Evolutionary conservation across 192 early-diverging fungal species (phyloP).

Genomic region (Podila horticola): DNA sequence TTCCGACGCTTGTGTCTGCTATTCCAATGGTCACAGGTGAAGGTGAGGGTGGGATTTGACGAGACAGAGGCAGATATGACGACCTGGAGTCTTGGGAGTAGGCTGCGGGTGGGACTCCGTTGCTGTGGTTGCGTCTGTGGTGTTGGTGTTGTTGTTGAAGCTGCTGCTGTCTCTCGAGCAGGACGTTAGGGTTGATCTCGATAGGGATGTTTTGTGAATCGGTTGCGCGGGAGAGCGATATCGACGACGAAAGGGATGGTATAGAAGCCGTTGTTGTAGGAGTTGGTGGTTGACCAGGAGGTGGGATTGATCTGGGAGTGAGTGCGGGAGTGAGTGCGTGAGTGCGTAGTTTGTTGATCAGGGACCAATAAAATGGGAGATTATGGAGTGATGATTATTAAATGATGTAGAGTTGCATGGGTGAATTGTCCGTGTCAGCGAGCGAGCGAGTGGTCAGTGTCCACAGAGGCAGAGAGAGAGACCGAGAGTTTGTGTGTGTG

Average conservation of each 20-base stretch:
- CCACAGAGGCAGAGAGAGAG: not conserved
- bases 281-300: too few species aligned
- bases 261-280: too few species aligned
- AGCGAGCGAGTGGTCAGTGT: not conserved
- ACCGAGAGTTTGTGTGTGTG: too few species aligned
- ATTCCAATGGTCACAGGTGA: not conserved
- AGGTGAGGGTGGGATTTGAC: not conserved
- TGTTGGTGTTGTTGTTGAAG: not conserved
- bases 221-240: not conserved
- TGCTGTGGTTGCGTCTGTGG: not conserved
- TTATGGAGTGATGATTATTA: too few species aligned
- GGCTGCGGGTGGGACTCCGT: not conserved
- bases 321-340: too few species aligned
- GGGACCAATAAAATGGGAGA: too few species aligned
- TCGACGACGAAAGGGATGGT: not conserved
- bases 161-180: not conserved
- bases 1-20: not conserved
- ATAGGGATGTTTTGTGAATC: not conserved
- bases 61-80: not conserved
- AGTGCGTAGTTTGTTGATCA: too few species aligned
- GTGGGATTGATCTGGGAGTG: too few species aligned
- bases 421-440: not conserved
- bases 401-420: too few species aligned
- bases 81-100: not conserved
- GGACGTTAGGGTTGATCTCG: slow-evolving; percentile 3